Evolutionary conservation across 2,329 filamentous ascomycete species (phyloP).

Genomic region (Aspergillus candidus): DNA sequence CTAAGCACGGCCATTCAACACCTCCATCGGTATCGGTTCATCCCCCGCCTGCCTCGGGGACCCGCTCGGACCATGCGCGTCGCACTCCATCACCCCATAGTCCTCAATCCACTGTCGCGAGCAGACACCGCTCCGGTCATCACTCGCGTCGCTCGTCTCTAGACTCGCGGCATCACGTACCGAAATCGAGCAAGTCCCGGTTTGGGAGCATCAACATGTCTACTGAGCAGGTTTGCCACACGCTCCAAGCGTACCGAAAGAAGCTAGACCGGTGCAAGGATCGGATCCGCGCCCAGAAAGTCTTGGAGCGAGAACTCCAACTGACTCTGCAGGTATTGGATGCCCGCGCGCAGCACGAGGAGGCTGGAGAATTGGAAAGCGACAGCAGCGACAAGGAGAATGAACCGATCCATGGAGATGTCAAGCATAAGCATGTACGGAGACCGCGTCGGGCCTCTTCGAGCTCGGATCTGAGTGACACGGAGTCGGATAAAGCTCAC

Average conservation of each 20-base stretch:
- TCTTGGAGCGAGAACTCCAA: slow-evolving; percentile 54
- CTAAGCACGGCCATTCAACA: slow-evolving; percentile 17
- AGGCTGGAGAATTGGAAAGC: slow-evolving; percentile 30
- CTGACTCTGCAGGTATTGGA: slow-evolving; percentile 33
- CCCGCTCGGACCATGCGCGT: slow-evolving; percentile 21
- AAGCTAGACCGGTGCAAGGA: slow-evolving; percentile 48
- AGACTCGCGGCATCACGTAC: slow-evolving; percentile 46
- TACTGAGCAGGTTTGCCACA: slow-evolving; percentile 54
- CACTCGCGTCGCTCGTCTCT: slow-evolving; percentile 42
- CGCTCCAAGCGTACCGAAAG: slow-evolving; percentile 54
- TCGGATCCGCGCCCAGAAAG: slow-evolving; percentile 44
- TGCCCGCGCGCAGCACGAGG: slow-evolving; percentile 24
- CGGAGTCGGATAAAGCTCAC: slow-evolving; percentile 17
- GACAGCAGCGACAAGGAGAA: slow-evolving; percentile 37
- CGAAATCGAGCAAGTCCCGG: slow-evolving; percentile 33
- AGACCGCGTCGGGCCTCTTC: slow-evolving; percentile 31
- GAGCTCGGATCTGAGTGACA: slow-evolving; percentile 28
- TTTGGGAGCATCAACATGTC: slow-evolving; percentile 46
- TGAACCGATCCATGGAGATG: slow-evolving; percentile 13
- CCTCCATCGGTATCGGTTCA: slow-evolving; percentile 27
- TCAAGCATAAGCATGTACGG: slow-evolving; percentile 18
- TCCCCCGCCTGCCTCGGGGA: slow-evolving; percentile 24
- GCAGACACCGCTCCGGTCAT: slow-evolving; percentile 25
- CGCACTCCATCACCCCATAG: slow-evolving; percentile 38
- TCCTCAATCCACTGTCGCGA: slow-evolving; percentile 27